Evolutionary conservation across 2,329 filamentous ascomycete genomes (phyloP), one percentile per base, ranked within the genome.

Genomic region (Fusarium equiseti): DNA sequence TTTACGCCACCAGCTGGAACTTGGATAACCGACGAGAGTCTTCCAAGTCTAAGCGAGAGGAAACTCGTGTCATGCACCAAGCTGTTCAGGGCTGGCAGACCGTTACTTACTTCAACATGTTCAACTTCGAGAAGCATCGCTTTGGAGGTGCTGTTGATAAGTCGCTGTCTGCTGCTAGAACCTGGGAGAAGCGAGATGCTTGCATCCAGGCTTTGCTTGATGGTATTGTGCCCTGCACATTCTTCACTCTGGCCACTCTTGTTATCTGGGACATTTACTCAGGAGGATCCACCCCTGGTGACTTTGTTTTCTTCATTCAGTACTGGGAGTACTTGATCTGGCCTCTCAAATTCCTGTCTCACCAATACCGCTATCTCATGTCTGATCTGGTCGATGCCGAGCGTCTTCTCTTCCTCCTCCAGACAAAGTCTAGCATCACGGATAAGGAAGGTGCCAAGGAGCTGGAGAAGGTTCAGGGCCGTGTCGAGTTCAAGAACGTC

Each of bases 301-400:
- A 76, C 63, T 90, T 93, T 66, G 87, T 92, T 7, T 89, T 89
- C 20, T 78, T 93, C 27, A 81, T 91, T 18, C 85, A 87, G 35
- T 92, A 92, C 77, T 93, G 90, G 90, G 78, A 80, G 9, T 72
- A 73, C 16, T 68, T 74, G 78, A 84, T 77, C 66, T 87, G 66
- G 53, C 80, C 80, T 2, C 70, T 83, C 75, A 74, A 76, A 70
- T 79, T 74, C 24, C 75, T 81, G 6, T 76, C 75, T 11, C 72
- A 72, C 50, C 74, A 75, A 9, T 75, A 79, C 13, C 70, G 72
- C 5, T 64, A 65, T 9, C 60, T 78, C 22, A 68, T 76, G 32
- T 70, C 71, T 0, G 85, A 88, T 50, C 79, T 93, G 27, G 87
- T 92, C 40, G 88, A 92, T 72, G 89, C 90, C 0, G 90, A 93